Percentiles rank a stretch among this genome's conserved stretches.
These are phyloP conservation scores for Hirsutella rhossiliensis DNA, from an alignment of 2,329 filamentous ascomycete genomes.

Conservation along the genomic window DNA sequence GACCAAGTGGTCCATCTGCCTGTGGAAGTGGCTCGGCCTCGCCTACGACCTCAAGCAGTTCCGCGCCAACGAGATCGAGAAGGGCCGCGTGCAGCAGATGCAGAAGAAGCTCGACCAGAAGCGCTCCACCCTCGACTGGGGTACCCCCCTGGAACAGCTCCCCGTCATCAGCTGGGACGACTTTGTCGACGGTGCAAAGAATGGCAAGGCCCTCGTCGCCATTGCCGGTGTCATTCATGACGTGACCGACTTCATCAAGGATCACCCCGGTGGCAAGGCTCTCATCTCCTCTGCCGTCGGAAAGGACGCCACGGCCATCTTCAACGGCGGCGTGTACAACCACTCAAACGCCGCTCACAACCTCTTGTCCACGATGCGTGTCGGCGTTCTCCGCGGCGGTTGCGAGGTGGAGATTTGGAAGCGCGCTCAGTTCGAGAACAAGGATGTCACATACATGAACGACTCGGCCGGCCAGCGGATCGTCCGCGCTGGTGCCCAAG, in stretches of 20 bases:
- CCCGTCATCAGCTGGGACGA: conserved; percentile 82
- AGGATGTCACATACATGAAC: conserved; percentile 68
- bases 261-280: conserved; percentile 82
- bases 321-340: conserved; percentile 84
- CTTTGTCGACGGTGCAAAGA: conserved; percentile 66
- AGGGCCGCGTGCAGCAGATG: conserved; percentile 75
- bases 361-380: conserved; percentile 75
- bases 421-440: conserved; percentile 71
- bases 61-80: conserved; percentile 84
- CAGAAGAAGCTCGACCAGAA: conserved; percentile 92
- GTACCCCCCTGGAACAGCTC: conserved; percentile 71
- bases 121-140: conserved; percentile 74
- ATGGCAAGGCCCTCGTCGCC: conserved; percentile 61
- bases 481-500: conserved; percentile 73
- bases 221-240: conserved; percentile 82
- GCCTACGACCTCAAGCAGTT: conserved; percentile 86
- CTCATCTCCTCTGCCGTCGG: conserved; percentile 73
- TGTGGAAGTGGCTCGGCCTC: conserved; percentile 73
- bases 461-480: conserved; percentile 74
- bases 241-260: conserved; percentile 71
- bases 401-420: conserved; percentile 93
- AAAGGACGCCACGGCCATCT: conserved; percentile 82
- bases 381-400: conserved; percentile 75
- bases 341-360: conserved; percentile 89
- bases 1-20: conserved; percentile 81